Conservation (phyloP, 345 rosid genomes). For the Excoecaria cochinchinensis region DNA sequence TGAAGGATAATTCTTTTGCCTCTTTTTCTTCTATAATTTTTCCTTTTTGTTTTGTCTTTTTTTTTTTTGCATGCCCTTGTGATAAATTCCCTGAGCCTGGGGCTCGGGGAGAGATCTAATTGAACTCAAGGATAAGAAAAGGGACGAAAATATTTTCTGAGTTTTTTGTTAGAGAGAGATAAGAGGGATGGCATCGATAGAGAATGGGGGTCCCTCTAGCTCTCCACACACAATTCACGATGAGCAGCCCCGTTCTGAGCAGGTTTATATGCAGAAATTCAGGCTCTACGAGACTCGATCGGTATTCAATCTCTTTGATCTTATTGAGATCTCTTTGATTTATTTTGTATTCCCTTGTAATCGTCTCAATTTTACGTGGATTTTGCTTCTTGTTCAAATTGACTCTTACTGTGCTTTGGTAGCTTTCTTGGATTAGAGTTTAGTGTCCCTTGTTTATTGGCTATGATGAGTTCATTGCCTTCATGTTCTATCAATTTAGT, state of each 20-base stretch:
- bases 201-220: constrained; percentile 11
- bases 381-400: background rate
- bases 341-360: background rate
- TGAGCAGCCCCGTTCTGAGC: constrained; percentile 1
- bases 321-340: constrained; percentile 15
- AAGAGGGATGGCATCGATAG: constrained; percentile 1
- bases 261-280: constrained; percentile 48
- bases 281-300: constrained; percentile 77
- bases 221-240: background rate
- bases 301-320: constrained; percentile 33
- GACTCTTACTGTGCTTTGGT: background rate
- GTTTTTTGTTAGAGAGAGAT: background rate
- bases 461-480: background rate
- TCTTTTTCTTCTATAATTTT: background rate
- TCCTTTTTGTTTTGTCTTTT: background rate
- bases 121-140: constrained; percentile 5
- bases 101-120: constrained; percentile 65
- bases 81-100: constrained; percentile 63
- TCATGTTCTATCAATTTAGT: background rate
- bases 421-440: background rate
- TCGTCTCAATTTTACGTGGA: background rate
- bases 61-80: constrained; percentile 45
- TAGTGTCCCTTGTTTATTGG: background rate
- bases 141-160: background rate
- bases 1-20: background rate